Percentiles rank a stretch among this genome's conserved stretches.
Conservation (phyloP, 768 basidiomycete genomes). For the Auriculariales sp. region DNA sequence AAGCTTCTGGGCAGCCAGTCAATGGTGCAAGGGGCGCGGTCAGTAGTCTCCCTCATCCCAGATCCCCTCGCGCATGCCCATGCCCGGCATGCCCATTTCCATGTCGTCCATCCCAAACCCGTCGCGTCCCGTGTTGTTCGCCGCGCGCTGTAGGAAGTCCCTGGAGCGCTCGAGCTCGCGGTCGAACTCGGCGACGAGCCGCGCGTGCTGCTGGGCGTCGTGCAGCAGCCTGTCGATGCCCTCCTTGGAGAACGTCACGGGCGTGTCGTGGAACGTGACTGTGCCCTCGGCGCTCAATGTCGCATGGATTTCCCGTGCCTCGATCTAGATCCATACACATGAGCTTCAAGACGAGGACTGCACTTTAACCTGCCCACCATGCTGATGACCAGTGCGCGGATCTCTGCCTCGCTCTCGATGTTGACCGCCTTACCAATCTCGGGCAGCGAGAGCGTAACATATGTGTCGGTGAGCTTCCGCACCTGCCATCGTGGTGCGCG, state of each 20-base stretch:
- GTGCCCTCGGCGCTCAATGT: conserved; percentile 52
- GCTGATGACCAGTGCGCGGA: conserved; percentile 42
- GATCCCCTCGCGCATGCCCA: neutral
- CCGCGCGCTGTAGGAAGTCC: conserved; percentile 50
- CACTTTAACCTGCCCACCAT: conserved; percentile 44
- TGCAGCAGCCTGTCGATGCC: conserved; percentile 47
- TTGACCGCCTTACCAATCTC: conserved; percentile 46
- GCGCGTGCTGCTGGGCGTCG: conserved; percentile 40
- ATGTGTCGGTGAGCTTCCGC: conserved; percentile 69
- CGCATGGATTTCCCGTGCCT: conserved; percentile 53
- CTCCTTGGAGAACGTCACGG: conserved; percentile 31
- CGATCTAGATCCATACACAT: conserved; percentile 34
- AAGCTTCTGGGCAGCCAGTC: neutral
- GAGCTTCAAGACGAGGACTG: neutral
- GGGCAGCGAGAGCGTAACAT: conserved; percentile 56
- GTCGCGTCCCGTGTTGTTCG: neutral
- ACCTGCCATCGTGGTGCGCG: conserved; percentile 67
- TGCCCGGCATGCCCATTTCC: neutral
- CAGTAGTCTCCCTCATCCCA: conserved; percentile 3
- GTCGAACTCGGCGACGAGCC: conserved; percentile 34
- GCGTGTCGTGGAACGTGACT: conserved; percentile 56
- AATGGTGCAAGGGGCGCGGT: conserved; percentile 2
- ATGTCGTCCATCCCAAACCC: neutral
- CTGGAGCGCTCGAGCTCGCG: conserved; percentile 44
- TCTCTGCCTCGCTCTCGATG: conserved; percentile 11